A percentile compares a stretch with the other conserved stretches of the same genome.
Conservation (phyloP, 1,139 yeast species). For the Scheffersomyces illinoinensis region DNA sequence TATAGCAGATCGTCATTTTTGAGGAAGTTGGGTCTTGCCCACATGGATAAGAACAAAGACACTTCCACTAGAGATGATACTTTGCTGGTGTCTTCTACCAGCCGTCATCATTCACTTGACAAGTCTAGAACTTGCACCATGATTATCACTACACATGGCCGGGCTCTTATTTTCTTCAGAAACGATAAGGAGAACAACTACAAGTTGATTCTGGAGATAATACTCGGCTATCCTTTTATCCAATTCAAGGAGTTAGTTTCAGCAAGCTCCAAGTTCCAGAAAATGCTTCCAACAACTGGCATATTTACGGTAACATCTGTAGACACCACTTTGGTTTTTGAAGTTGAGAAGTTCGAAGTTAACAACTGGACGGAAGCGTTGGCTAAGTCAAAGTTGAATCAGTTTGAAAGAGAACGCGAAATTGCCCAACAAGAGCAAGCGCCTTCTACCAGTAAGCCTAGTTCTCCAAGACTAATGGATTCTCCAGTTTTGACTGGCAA, state of each 20-base stretch:
- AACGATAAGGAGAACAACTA: constrained; percentile 33
- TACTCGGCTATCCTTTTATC: constrained; percentile 47
- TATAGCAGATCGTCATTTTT: constrained; percentile 17
- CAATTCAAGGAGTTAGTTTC: constrained; percentile 55
- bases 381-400: constrained; percentile 49
- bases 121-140: constrained; percentile 46
- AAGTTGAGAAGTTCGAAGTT: constrained; percentile 56
- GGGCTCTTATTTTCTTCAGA: constrained; percentile 51
- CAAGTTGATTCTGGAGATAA: constrained; percentile 50
- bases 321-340: constrained; percentile 51
- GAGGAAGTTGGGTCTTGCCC: constrained; percentile 19
- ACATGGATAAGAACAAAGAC: constrained; percentile 15
- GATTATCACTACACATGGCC: constrained; percentile 56
- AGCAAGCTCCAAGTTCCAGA: constrained; percentile 28
- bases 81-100: constrained; percentile 8
- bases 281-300: constrained; percentile 42
- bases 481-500: constrained; percentile 4
- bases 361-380: constrained; percentile 57
- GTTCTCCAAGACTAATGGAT: constrained; percentile 8
- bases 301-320: constrained; percentile 55
- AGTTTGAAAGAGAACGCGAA: constrained; percentile 39
- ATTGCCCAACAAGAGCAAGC: background rate
- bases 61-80: constrained; percentile 1
- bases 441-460: background rate
- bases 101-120: constrained; percentile 31